These are phyloP conservation scores for Moniliophthora roreri DNA, from an alignment of 1,284 basidiomycete species.

Conservation along the genomic window DNA sequence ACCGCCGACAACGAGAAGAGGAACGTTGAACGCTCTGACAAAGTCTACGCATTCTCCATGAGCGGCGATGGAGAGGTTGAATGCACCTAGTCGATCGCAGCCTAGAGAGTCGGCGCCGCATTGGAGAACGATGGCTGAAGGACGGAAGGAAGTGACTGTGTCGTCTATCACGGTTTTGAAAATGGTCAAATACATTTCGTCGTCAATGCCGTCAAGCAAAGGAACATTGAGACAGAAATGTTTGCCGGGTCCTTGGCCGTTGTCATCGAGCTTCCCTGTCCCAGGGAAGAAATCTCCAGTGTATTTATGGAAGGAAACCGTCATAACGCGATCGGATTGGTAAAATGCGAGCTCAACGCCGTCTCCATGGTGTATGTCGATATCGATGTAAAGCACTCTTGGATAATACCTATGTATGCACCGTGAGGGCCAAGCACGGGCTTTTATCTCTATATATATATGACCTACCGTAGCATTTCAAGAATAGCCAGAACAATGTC, in stretches of 20 bases:
- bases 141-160: slow-evolving; percentile 87
- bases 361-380: slow-evolving; percentile 97
- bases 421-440: neutral
- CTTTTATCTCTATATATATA: too few species aligned
- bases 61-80: slow-evolving; percentile 98
- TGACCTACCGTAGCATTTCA: slow-evolving; percentile 80
- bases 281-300: slow-evolving; percentile 98
- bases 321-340: slow-evolving; percentile 96
- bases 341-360: slow-evolving; percentile 98
- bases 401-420: slow-evolving; percentile 69
- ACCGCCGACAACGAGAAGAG: slow-evolving; percentile 89
- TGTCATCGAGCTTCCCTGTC: slow-evolving; percentile 91
- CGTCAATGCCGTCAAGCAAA: slow-evolving; percentile 94
- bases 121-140: slow-evolving; percentile 91
- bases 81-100: slow-evolving; percentile 92
- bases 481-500: slow-evolving; percentile 93
- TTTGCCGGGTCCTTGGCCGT: slow-evolving; percentile 85
- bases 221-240: slow-evolving; percentile 97
- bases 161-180: slow-evolving; percentile 98
- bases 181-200: slow-evolving; percentile 92
- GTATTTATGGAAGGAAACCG: slow-evolving; percentile 99
- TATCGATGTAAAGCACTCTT: slow-evolving; percentile 94
- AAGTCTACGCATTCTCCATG: slow-evolving; percentile 98
- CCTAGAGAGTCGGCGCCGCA: slow-evolving; percentile 98
- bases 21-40: slow-evolving; percentile 89